phyloP scores from a whole-genome alignment of 352 stramenopile species.

The Phytophthora fragariaefolia region DNA sequence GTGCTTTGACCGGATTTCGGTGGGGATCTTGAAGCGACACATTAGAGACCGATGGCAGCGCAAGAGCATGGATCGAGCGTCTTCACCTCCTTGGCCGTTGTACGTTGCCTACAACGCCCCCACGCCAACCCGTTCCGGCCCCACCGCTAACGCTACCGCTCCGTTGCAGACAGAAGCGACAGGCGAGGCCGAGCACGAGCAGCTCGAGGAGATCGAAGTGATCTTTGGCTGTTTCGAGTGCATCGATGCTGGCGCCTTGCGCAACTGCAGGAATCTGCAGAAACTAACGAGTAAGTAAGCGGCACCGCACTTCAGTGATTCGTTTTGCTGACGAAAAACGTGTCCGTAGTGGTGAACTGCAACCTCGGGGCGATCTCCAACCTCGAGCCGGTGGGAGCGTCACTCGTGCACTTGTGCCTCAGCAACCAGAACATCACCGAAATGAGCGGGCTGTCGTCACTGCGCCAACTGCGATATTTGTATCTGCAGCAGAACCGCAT shows the following conservation, averaged over 20 bases:
- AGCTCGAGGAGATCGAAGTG: constrained; percentile 78
- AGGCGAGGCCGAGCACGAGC: constrained; percentile 68
- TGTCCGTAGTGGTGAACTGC: constrained; percentile 85
- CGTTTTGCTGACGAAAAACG: too few relatives aligned
- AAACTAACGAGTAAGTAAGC: constrained; percentile 57
- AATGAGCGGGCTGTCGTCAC: constrained; percentile 57
- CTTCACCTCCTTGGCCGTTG: constrained; percentile 48
- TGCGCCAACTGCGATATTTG: constrained; percentile 71
- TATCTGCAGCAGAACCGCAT: constrained; percentile 89
- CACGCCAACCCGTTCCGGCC: neutral
- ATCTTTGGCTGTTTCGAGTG: constrained; percentile 77
- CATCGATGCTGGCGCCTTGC: constrained; percentile 50
- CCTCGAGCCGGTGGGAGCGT: constrained; percentile 58
- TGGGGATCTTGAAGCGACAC: constrained; percentile 27
- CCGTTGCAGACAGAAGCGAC: constrained; percentile 55
- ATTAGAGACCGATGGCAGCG: neutral
- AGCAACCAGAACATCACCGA: constrained; percentile 66
- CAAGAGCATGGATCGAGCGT: constrained; percentile 12
- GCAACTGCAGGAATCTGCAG: constrained; percentile 55
- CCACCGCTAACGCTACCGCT: constrained; percentile 2
- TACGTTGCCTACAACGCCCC: constrained; percentile 22
- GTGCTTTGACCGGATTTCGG: too few relatives aligned
- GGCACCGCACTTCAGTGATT: neutral
- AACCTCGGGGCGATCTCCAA: constrained; percentile 54
- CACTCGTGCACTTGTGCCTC: constrained; percentile 83